Evolutionary conservation across 2,329 filamentous ascomycete genomes (phyloP), one percentile per base, ranked within the genome.

Genomic region (Colletotrichum tamarilloi): DNA sequence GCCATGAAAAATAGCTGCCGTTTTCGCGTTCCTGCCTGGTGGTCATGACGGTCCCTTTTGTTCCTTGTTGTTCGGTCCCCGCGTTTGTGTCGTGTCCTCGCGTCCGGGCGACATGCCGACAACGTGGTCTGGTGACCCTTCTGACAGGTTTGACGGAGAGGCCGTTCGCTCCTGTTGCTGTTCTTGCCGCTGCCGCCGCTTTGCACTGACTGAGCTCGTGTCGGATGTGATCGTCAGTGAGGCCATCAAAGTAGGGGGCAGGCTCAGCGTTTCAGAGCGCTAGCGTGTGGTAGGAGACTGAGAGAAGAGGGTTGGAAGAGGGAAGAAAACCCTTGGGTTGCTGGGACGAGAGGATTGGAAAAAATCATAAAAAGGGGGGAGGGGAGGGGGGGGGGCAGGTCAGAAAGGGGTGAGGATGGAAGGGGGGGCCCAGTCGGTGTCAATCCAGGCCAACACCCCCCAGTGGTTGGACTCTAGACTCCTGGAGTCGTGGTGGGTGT

Each of bases 251-350:
- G 74, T 68, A 74, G 72, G 74, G 64, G 74, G 75, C 52, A 62
- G 52, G 56, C 30, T 69, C 67, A 67, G 70, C 67, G 76, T 77
- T 77, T 77, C 76, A 77, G 68, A 62, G 63, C 49, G 62, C 67
- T 70, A 69, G 64, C 58, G 66, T 60, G 53, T 71, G 68, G 64
- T 72, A 67, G 67, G 71, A 68, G 35, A 38, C 58, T 67, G 58
- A 65, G n/a, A 55, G 55, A 56, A 62, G 66, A 63, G 38, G 59
- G 67, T 63, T 62, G 26, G 14, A 26, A 73, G 65, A 60, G 11
- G 63, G 53, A 14, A 63, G 19, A 62, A 12, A 8, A 4, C 30
- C 46, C 30, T 72, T 52, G 28, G 56, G 49, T 68, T 68, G 57
- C 57, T 68, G 57, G 58, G 42, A n/a, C 42, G 19, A n/a, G 46